Evolutionary conservation across 164 flowering plant genomes (phyloP), one percentile per base, ranked within the genome.

Genomic region (Sextonia rubra): DNA sequence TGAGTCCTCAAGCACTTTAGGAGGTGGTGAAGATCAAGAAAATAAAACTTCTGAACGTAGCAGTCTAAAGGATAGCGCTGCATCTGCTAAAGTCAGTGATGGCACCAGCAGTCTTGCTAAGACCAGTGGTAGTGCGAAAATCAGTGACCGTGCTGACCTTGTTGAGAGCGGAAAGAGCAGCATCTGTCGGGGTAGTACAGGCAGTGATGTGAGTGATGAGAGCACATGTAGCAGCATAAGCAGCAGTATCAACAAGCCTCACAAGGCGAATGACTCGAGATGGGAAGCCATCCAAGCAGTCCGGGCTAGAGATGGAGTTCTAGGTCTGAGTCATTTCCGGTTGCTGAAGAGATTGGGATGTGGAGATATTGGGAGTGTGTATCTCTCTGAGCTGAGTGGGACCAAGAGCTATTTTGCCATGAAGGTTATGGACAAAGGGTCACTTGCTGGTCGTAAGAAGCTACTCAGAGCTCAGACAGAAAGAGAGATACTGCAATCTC

Each of bases 331-430:
- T 76, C 94, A 92, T 73, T 92, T 92, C 67, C 82, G 93, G 70
- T 79, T 92, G 64, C 84, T 92, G 12, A 88, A 88, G 82, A 80
- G 89, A 79, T 80, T 92, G 76, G 97, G 97, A 3, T 88, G 97
- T 77, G 97, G 97, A 69, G 97, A 92, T 76, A 90, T 92, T 68
- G 97, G 97, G 27, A 92, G 91, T 76, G 97, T 91, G 17, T 88
- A 88, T 64, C 84, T 91, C 26, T 86, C 94, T 4, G 95, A 90
- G 83, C 79, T 92, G 80, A 85, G 85, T 78, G 96, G 91, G 66
- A 87, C 92, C 0, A 87, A 87, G 75, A 81, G 87, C 76, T 85
- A 86, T 68, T 91, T 89, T 79, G 93, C 97, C 4, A 91, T 91
- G 91, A 90, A 90, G 82, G 93, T 90, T 32, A 89, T 90, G 91